Evolutionary conservation across 169 alveolate genomes (phyloP).

Genomic region (Plasmodium malariae): DNA sequence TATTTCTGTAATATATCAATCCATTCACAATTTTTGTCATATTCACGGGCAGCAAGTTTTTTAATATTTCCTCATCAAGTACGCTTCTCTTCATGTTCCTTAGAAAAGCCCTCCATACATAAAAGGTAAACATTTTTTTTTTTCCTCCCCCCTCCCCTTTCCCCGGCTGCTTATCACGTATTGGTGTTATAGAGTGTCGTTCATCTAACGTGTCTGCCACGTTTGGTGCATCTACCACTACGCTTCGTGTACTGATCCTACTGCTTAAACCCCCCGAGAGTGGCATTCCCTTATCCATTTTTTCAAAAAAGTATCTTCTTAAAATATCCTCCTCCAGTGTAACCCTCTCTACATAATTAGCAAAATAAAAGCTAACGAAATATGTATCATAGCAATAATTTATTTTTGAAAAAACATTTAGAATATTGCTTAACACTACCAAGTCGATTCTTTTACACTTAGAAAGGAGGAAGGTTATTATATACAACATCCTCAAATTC

Average conservation of each 20-base stretch:
- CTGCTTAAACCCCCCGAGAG: too few relatives aligned
- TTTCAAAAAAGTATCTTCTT: not conserved
- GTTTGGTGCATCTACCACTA: too few relatives aligned
- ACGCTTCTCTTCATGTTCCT: constrained; percentile 18
- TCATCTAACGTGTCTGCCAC: too few relatives aligned
- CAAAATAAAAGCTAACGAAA: constrained; percentile 28
- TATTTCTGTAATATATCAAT: constrained; percentile 13
- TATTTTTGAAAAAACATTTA: constrained; percentile 36
- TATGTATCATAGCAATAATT: constrained; percentile 16
- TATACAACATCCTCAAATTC: constrained; percentile 20
- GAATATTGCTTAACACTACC: constrained; percentile 25
- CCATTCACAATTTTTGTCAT: constrained; percentile 39
- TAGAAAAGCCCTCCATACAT: constrained; percentile 35
- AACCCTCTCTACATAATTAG: not conserved
- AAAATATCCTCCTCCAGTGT: not conserved
- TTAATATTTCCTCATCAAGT: not conserved
- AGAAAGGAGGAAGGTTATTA: constrained; percentile 1
- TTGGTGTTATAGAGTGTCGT: too few relatives aligned
- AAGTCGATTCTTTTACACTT: constrained; percentile 39
- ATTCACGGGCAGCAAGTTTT: constrained; percentile 34
- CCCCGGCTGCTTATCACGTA: too few relatives aligned
- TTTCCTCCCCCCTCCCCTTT: not conserved
- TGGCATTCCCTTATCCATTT: too few relatives aligned
- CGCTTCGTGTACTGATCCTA: too few relatives aligned
- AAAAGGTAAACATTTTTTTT: not conserved